A percentile compares a stretch with the other conserved stretches of the same genome.
Conservation (phyloP, 2,329 filamentous ascomycete species). For the Sarocladiaceae sp. region DNA sequence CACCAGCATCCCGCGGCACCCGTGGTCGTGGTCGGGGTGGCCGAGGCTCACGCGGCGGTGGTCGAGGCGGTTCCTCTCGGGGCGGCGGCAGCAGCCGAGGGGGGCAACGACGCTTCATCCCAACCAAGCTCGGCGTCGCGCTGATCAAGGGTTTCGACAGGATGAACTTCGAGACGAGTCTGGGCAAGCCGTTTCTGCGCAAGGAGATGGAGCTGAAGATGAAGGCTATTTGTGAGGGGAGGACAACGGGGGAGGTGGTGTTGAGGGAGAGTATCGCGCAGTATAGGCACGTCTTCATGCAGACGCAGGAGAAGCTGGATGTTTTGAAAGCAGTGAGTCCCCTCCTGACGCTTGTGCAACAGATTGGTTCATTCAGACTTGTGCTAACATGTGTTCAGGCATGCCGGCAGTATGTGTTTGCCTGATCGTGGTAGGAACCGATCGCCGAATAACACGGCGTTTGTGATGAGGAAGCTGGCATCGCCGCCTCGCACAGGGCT, state of each 20-base stretch:
- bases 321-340: constrained; percentile 54
- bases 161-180: constrained; percentile 85
- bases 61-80: constrained; percentile 23
- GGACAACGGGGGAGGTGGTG: constrained; percentile 65
- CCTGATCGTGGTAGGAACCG: constrained; percentile 9
- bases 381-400: constrained; percentile 19
- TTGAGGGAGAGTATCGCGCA: constrained; percentile 78
- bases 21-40: constrained; percentile 45
- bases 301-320: constrained; percentile 70
- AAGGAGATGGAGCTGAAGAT: constrained; percentile 98
- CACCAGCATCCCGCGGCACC: constrained; percentile 35
- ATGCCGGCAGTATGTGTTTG: constrained; percentile 33
- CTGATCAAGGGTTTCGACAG: constrained; percentile 91
- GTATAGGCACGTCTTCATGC: constrained; percentile 80
- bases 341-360: not conserved
- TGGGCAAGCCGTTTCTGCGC: constrained; percentile 90
- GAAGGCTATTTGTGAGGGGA: constrained; percentile 92
- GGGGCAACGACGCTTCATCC: constrained; percentile 76
- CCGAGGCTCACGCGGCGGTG: constrained; percentile 31
- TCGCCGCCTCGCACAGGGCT: too few species aligned
- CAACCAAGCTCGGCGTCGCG: constrained; percentile 83
- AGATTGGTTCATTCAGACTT: not conserved
- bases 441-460: too few species aligned
- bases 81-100: constrained; percentile 38
- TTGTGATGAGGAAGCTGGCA: too few species aligned